Percentiles rank a stretch among this genome's conserved stretches.
Conservation (phyloP, 371 early-diverging fungal genomes). For the Mortierella sp. region DNA sequence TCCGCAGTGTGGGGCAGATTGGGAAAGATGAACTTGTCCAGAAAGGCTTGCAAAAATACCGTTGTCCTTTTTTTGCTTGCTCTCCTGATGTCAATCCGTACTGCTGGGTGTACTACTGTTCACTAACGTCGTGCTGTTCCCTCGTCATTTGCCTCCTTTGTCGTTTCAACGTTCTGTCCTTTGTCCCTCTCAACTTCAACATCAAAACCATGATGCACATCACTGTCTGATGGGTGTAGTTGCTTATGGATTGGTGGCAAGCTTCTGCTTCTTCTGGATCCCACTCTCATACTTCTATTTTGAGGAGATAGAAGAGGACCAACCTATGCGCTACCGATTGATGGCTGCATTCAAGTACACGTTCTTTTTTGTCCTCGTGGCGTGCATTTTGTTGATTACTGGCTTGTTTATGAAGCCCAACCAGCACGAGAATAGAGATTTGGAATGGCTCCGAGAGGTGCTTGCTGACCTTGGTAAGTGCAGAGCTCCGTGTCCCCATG, state of each 20-base stretch:
- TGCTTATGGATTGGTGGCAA: constrained; percentile 62
- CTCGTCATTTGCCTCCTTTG: too few relatives aligned
- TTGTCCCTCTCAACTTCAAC: neutral
- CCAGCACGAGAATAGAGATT: constrained; percentile 28
- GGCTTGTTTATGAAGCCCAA: constrained; percentile 50
- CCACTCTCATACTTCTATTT: constrained; percentile 77
- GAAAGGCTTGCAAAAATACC: neutral
- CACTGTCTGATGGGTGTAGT: constrained; percentile 43
- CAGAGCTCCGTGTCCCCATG: neutral
- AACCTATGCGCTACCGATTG: constrained; percentile 22
- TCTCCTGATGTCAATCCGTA: too few relatives aligned
- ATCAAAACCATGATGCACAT: neutral
- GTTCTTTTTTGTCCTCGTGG: constrained; percentile 36
- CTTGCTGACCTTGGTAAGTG: constrained; percentile 44
- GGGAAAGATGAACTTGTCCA: constrained; percentile 12
- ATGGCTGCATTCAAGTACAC: constrained; percentile 51
- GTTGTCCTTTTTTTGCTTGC: too few relatives aligned
- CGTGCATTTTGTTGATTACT: constrained; percentile 30
- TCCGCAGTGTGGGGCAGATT: constrained; percentile 1
- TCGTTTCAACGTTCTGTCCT: neutral
- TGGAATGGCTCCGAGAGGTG: constrained; percentile 49
- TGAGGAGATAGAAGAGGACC: constrained; percentile 60
- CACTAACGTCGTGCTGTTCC: too few relatives aligned
- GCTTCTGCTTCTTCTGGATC: constrained; percentile 66
- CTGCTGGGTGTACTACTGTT: too few relatives aligned